Base-by-base conservation (phyloP, 2,329 filamentous ascomycete species). In the Fusarium pseudograminearum region DNA sequence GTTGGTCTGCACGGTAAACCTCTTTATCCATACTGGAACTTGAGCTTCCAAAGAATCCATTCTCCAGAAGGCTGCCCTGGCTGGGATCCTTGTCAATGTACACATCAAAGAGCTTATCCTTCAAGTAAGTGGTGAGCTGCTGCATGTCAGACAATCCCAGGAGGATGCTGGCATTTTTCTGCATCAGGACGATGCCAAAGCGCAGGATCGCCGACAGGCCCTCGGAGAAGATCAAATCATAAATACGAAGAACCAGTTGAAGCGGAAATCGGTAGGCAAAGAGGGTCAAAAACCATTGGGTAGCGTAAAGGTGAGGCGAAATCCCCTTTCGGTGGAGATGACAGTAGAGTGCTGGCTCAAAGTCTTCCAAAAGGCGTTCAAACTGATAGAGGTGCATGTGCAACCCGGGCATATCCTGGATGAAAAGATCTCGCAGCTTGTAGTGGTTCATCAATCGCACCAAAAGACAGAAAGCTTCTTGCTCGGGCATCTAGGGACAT, bases 281-380 rank as follows among this genome's bases (percentile, higher is more conserved):
- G n/a, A 99, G 86, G 0, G 96, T 99, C 51, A 99, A 86, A 81
- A 99, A 99, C 96, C 96, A 99, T 79, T 99, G 96, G 0, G 96
- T 99, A 45, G 96, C 96, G 78, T 99, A 99, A 11, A 99, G 86
- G 76, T 97, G 93, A 1, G 96, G 92, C 11, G 92, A 92, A 57
- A 99, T 96, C 70, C 93, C 91, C 58, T 92, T 89, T 61, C 96
- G 90, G 76, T 93, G 92, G 58, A 99, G 88, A 79, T 99, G 96
- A 78, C 95, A 98, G 81, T 97, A 98, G 9, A 99, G 83, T 4
- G 94, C 94, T 4, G 97, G 96, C 77, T 99, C 95, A 44, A 95
- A 85, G 74, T 99, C 96, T 80, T 99, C 96, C 30, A 99, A 84
- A 22, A 99, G 83, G 28, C 96, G 90, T 81, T 98, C 96, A 75